Percentiles rank a stretch among this genome's conserved stretches.
Evolutionary conservation across 345 rosid genomes (phyloP).

Genomic region (Atalantia buxifolia): DNA sequence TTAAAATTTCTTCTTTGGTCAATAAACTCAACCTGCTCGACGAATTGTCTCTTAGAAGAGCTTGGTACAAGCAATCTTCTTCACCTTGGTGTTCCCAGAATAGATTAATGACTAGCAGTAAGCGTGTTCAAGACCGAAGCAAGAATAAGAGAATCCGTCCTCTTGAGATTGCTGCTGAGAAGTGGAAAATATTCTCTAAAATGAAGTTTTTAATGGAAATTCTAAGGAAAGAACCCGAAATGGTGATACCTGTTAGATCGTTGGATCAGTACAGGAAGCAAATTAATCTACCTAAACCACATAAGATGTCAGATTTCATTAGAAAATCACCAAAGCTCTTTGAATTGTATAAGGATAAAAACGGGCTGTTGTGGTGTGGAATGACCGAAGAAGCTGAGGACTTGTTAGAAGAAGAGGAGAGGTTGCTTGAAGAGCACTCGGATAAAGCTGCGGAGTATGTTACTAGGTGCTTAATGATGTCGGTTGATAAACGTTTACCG

Average conservation of each 20-base stretch:
- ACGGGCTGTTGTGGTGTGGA: slow-evolving; percentile 79
- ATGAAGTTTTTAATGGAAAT: slow-evolving; percentile 60
- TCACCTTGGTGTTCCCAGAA: slow-evolving; percentile 28
- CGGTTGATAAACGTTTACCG: slow-evolving; percentile 52
- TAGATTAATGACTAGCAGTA: slow-evolving; percentile 70
- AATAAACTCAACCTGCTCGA: slow-evolving; percentile 33
- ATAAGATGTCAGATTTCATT: slow-evolving; percentile 61
- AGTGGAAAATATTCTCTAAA: slow-evolving; percentile 64
- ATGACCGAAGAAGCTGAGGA: slow-evolving; percentile 61
- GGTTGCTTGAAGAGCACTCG: slow-evolving; percentile 54
- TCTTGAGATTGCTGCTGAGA: slow-evolving; percentile 74
- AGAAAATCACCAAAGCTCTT: slow-evolving; percentile 71
- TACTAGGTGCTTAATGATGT: slow-evolving; percentile 82
- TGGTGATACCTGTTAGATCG: slow-evolving; percentile 56
- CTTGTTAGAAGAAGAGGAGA: slow-evolving; percentile 60
- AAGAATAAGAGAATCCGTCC: slow-evolving; percentile 57
- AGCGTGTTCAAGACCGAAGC: slow-evolving; percentile 81
- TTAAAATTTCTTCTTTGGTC: slow-evolving; percentile 8
- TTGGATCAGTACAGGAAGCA: slow-evolving; percentile 51
- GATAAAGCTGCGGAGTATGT: slow-evolving; percentile 71
- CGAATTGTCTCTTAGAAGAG: slow-evolving; percentile 36
- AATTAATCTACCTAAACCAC: slow-evolving; percentile 66
- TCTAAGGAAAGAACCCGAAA: slow-evolving; percentile 65
- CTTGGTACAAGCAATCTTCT: slow-evolving; percentile 7
- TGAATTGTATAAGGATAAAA: slow-evolving; percentile 71